Evolutionary conservation across 73 alveolate species (phyloP).

Genomic region (Paramecium sonneborni): DNA sequence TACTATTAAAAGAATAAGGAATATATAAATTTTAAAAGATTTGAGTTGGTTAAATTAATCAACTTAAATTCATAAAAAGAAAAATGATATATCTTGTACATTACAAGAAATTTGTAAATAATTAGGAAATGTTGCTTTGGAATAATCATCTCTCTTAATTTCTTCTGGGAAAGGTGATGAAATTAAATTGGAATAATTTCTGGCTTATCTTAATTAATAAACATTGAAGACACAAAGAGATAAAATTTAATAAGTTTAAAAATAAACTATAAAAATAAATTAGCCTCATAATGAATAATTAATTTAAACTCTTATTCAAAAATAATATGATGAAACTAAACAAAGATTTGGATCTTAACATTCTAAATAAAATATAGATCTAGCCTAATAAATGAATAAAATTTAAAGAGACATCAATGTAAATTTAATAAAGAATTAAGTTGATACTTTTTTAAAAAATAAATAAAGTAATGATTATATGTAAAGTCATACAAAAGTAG

Average conservation of each 20-base stretch:
- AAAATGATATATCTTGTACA: background rate
- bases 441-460: background rate
- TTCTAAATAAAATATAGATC: background rate
- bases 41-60: background rate
- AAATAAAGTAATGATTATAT: background rate
- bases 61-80: background rate
- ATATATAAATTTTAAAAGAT: background rate
- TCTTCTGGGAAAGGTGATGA: background rate
- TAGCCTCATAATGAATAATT: slow-evolving; percentile 24
- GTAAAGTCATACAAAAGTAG: background rate
- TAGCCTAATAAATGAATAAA: background rate
- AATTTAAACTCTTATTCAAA: background rate
- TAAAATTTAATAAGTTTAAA: background rate
- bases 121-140: background rate
- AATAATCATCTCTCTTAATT: background rate
- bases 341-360: background rate
- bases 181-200: background rate
- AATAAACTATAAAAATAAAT: background rate
- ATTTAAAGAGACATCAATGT: background rate
- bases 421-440: background rate
- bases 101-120: background rate
- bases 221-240: background rate
- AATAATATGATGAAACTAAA: background rate
- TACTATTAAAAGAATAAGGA: background rate
- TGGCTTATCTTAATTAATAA: background rate